These are phyloP conservation scores for Plasmopara halstedii DNA, from an alignment of 352 stramenopile genomes.

Conservation along the genomic window DNA sequence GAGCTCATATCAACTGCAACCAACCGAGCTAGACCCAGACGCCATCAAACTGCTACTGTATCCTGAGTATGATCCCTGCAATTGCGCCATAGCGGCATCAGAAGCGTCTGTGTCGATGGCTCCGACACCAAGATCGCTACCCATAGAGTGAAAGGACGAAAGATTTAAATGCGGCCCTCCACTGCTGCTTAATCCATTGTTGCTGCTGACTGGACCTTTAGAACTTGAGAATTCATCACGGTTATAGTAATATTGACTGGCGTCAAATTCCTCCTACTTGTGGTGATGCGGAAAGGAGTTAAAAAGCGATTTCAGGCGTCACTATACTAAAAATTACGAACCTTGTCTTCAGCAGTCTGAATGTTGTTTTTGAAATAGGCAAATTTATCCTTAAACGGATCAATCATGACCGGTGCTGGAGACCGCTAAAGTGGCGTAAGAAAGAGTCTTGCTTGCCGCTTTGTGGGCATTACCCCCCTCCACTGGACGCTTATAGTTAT, in stretches of 20 bases:
- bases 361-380: conserved; percentile 89
- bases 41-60: conserved; percentile 46
- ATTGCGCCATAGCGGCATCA: conserved; percentile 11
- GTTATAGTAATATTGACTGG: conserved; percentile 85
- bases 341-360: conserved; percentile 83
- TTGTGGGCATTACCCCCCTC: conserved; percentile 1
- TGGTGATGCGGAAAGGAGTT: neutral
- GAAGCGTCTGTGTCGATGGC: conserved; percentile 20
- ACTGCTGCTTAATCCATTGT: conserved; percentile 16
- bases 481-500: neutral
- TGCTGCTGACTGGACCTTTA: conserved; percentile 22
- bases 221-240: conserved; percentile 52
- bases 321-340: conserved; percentile 4
- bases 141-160: conserved; percentile 50
- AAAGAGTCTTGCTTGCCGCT: neutral
- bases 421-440: neutral
- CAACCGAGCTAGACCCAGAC: conserved; percentile 31
- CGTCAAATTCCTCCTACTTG: conserved; percentile 73
- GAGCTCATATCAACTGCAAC: conserved; percentile 1
- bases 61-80: conserved; percentile 27
- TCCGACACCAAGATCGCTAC: conserved; percentile 16
- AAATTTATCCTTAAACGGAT: conserved; percentile 85
- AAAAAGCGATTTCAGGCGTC: neutral
- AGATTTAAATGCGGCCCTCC: conserved; percentile 29
- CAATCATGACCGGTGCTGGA: conserved; percentile 44